Base-by-base conservation (phyloP, 164 flowering plant genomes). In the Litsea cubeba region DNA sequence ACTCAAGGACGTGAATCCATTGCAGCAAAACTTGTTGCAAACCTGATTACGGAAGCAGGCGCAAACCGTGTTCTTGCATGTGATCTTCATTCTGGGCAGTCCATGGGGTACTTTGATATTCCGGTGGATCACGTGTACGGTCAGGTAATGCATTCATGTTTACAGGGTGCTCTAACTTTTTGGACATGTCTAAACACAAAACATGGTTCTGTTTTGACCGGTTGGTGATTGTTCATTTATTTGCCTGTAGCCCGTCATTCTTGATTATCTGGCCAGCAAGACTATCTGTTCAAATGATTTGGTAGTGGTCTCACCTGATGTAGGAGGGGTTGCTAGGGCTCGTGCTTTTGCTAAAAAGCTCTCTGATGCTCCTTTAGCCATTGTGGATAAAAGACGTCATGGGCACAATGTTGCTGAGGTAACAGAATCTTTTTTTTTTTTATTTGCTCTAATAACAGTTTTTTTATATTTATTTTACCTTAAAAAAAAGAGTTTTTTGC, bases 231-330 rank as follows among this genome's bases (percentile, higher is more conserved):
- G 30, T 49, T 40, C 26, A 46, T 74, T 74, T 77, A 25, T 51
- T 66, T 70, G 17, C 32, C 1, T 71, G 68, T 80, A 95, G 99
- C 93, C 95, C 78, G 99, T 95, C 68, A 89, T 95, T 64, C 97
- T 95, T 76, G 99, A 95, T 87, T 95, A 95, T 81, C 92, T 95
- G 71, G 97, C 97, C 51, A 95, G 99, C 90, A 95, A 95, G 88
- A 81, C 82, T 18, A 89, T 93, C 20, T 82, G 85, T 70, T 89
- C 91, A 20, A 84, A 86, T 84, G 99, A 93, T 85, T 82, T 93
- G 89, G 97, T 95, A 6, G 99, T 95, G 82, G 99, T 95, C 73
- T 95, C 99, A 46, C 99, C 98, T 54, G 99, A 95, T 84, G 98
- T 95, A 80, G 99, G 99, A 58, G 99, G 99, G 70, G 99, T 95